These are phyloP conservation scores for Salix suchowensis DNA, from an alignment of 345 rosid species.

Conservation along the genomic window DNA sequence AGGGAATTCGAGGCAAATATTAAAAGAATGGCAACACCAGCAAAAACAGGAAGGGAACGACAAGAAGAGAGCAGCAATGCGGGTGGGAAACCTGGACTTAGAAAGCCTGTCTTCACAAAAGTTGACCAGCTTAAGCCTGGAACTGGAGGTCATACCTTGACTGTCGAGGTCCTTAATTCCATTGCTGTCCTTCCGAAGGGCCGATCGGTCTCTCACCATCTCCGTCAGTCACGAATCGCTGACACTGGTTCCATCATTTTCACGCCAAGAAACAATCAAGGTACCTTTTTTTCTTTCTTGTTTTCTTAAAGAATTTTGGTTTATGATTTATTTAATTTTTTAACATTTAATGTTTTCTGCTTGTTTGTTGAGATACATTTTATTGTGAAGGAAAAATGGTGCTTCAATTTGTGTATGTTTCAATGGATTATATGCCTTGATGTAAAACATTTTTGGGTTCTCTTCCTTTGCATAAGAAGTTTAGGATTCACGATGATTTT, in stretches of 20 bases:
- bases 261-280: slow-evolving; percentile 34
- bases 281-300: background rate
- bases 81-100: slow-evolving; percentile 19
- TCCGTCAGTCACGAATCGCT: slow-evolving; percentile 34
- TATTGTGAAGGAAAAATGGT: no score
- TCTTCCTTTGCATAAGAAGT: background rate
- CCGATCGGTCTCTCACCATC: slow-evolving; percentile 28
- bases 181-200: slow-evolving; percentile 31
- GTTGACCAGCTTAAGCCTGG: slow-evolving; percentile 45
- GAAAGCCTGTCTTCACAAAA: slow-evolving; percentile 46
- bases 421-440: background rate
- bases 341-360: no score
- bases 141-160: slow-evolving; percentile 39
- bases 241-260: slow-evolving; percentile 40
- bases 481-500: background rate
- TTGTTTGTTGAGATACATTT: no score
- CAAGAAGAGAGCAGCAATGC: background rate
- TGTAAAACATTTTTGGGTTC: background rate
- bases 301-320: no score
- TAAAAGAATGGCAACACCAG: background rate
- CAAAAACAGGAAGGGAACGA: background rate
- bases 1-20: background rate
- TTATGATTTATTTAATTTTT: no score
- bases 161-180: slow-evolving; percentile 33
- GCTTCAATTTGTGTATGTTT: background rate